These are phyloP conservation scores for Eragrostis tef DNA, from an alignment of 202 grass and related monocot species.

Conservation along the genomic window DNA sequence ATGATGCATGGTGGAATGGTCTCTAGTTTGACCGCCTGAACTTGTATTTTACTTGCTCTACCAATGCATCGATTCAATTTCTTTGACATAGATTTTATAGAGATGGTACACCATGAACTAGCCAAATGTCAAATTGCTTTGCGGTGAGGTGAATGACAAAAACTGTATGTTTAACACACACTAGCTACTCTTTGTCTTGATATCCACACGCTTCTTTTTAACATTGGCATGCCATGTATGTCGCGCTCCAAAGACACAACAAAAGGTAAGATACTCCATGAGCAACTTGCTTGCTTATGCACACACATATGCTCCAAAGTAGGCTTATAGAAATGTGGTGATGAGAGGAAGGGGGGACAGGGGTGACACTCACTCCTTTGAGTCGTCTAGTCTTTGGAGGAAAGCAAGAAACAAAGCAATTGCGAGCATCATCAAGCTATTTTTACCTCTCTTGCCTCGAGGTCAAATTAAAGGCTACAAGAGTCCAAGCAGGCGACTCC, in stretches of 20 bases:
- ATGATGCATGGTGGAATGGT: neutral
- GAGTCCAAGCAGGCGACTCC: constrained; percentile 50
- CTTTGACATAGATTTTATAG: no score
- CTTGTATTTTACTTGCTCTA: neutral
- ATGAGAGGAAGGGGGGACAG: constrained; percentile 30
- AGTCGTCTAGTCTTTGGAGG: constrained; percentile 56
- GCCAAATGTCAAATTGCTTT: neutral
- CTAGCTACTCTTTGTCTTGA: constrained; percentile 17
- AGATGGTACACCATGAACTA: no score
- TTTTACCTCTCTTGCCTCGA: constrained; percentile 32
- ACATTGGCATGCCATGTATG: constrained; percentile 34
- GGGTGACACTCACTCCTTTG: constrained; percentile 38
- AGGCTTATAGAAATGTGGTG: neutral
- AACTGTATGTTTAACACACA: neutral
- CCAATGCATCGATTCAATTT: neutral
- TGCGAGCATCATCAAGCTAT: neutral
- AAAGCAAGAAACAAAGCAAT: constrained; percentile 20
- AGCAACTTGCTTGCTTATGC: constrained; percentile 1
- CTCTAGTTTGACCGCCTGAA: neutral
- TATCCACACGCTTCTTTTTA: constrained; percentile 15
- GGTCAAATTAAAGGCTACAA: constrained; percentile 57
- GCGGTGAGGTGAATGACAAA: constrained; percentile 18
- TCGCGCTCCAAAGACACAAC: neutral
- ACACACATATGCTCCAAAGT: neutral
- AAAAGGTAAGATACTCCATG: neutral